These are phyloP conservation scores for Candida chauliodis DNA, from an alignment of 805 yeast genomes.

Conservation along the genomic window DNA sequence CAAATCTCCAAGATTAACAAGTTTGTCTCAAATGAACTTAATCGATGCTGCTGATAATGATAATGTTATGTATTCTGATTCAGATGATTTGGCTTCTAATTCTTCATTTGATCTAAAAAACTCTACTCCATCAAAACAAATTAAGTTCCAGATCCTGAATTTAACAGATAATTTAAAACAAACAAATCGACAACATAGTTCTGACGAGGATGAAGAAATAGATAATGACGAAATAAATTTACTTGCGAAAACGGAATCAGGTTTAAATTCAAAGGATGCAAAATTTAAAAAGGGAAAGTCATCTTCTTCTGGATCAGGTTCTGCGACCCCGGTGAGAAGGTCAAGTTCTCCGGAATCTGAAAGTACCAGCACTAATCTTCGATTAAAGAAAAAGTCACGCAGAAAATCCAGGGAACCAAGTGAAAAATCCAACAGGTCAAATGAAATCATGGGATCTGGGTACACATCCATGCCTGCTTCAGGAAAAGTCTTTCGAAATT, in stretches of 20 bases:
- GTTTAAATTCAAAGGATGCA: not conserved
- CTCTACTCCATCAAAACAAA: slow-evolving; percentile 2
- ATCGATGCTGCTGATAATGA: slow-evolving; percentile 20
- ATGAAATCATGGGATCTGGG: slow-evolving; percentile 20
- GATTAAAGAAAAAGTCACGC: slow-evolving; percentile 20
- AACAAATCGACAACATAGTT: slow-evolving; percentile 8
- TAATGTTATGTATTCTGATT: slow-evolving; percentile 31
- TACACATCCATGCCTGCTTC: slow-evolving; percentile 44
- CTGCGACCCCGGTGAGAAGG: slow-evolving; percentile 3
- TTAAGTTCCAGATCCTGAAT: slow-evolving; percentile 7
- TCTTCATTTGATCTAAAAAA: slow-evolving; percentile 21
- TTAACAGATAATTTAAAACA: slow-evolving; percentile 5
- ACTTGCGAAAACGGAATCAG: not conserved
- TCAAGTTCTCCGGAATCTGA: slow-evolving; percentile 5
- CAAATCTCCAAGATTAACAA: slow-evolving; percentile 7
- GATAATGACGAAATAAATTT: slow-evolving; percentile 7
- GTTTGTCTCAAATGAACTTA: not conserved
- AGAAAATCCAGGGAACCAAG: slow-evolving; percentile 18
- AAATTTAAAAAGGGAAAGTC: slow-evolving; percentile 6
- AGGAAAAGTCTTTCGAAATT: slow-evolving; percentile 75
- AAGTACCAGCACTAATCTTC: slow-evolving; percentile 18
- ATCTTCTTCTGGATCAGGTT: slow-evolving; percentile 3
- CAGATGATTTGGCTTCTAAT: slow-evolving; percentile 29
- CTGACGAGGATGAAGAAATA: slow-evolving; percentile 9
- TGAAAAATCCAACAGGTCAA: slow-evolving; percentile 10